Base-by-base conservation (phyloP, 1,284 basidiomycete genomes). In the Thecaphora thlaspeos region DNA sequence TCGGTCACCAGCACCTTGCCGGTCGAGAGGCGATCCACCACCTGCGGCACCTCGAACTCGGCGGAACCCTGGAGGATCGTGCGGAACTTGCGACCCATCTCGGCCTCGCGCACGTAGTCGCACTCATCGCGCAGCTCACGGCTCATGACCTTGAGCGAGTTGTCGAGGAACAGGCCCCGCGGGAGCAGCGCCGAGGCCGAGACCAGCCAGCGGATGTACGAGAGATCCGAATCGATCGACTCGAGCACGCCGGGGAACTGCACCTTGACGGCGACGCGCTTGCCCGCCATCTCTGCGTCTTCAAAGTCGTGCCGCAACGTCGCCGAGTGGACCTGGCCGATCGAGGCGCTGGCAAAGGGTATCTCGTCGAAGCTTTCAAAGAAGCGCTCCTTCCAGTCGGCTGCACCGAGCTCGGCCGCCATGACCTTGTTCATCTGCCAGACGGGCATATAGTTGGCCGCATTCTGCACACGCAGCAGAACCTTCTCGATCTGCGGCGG, bases 391-490 rank as follows among this genome's bases (percentile, higher is more conserved):
- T 81, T 77, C 92, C 92, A 97, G 17, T 87, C 82, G 0, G 83
- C 70, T 1, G 93, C 92, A 5, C 56, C 56, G 5, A 96, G 83
- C 34, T 91, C 85, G 28, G 82, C 74, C 8, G 72, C 77, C 81
- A 98, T 83, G 21, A 93, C 91, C 84, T 85, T 64, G 46, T 93
- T 89, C 85, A 96, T 89, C 78, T 98, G 95, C 88, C 88, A 93
- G 63, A 92, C 87, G 0, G 94, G 95, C 93, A 97, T 98, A 78
- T 96, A 97, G 79, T 99, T 91, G 2, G 95, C 95, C 68, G 88
- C 87, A 70, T 94, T 90, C 78, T 98, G 94, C 0, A 99, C 92
- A 38, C 88, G 83, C 41, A 91, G 84, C 72, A 98, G 86, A 30
- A 98, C 88, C 52, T 86, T 83, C 75, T 96, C 92, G 9, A 97